Evolutionary conservation across 306 rosid genomes (phyloP).

Genomic region (Prunus campanulata): DNA sequence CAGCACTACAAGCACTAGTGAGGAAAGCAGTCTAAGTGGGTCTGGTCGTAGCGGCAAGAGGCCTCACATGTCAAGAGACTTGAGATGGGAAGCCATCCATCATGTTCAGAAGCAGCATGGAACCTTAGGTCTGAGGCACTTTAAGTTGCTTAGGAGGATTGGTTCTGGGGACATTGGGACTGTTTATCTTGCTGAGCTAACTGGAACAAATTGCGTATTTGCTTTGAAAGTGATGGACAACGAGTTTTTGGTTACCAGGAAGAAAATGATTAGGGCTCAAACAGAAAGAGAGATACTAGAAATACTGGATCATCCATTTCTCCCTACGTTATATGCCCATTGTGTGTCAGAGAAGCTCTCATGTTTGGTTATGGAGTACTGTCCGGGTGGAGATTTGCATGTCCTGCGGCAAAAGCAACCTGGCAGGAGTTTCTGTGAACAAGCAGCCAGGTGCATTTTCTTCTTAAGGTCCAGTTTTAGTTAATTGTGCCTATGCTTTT

Average conservation of each 20-base stretch:
- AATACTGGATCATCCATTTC: conserved; percentile 95
- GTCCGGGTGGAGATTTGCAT: conserved; percentile 96
- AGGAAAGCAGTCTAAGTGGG: conserved; percentile 75
- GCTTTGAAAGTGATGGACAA: conserved; percentile 95
- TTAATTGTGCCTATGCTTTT: not conserved
- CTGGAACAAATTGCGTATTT: conserved; percentile 67
- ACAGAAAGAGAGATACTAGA: conserved; percentile 94
- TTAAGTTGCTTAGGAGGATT: conserved; percentile 71
- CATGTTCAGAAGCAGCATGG: conserved; percentile 68
- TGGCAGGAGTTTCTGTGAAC: conserved; percentile 72
- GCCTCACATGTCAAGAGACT: conserved; percentile 96
- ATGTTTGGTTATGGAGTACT: conserved; percentile 91
- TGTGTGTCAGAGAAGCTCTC: conserved; percentile 73
- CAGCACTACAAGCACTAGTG: conserved; percentile 89
- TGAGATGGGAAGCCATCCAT: conserved; percentile 91
- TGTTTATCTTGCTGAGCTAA: conserved; percentile 91
- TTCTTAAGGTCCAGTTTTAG: conserved; percentile 4
- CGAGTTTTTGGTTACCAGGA: conserved; percentile 74
- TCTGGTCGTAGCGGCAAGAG: conserved; percentile 80
- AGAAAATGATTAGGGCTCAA: conserved; percentile 83
- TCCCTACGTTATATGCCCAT: conserved; percentile 82
- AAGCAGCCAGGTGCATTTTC: conserved; percentile 68
- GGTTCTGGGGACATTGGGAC: conserved; percentile 99
- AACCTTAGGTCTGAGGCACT: conserved; percentile 68
- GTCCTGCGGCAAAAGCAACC: conserved; percentile 93